These are phyloP conservation scores for Aureobasidium musti DNA, from an alignment of 2,329 filamentous ascomycete genomes.

Conservation along the genomic window DNA sequence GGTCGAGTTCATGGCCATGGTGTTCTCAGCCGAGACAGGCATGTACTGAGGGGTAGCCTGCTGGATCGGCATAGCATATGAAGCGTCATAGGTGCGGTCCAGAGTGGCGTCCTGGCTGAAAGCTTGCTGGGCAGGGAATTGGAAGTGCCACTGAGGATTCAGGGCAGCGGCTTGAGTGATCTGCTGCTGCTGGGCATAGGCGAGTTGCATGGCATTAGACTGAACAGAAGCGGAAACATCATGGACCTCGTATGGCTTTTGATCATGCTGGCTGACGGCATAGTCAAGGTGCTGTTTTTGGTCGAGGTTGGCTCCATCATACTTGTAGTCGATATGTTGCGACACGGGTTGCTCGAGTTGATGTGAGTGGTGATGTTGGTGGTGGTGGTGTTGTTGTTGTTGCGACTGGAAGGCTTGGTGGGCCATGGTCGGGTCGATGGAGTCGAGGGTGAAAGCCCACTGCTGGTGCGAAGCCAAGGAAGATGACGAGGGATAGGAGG, in stretches of 20 bases:
- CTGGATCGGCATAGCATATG: slow-evolving; percentile 48
- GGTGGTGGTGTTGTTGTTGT: slow-evolving; percentile 29
- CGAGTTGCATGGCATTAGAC: slow-evolving; percentile 39
- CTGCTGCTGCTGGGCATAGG: slow-evolving; percentile 36
- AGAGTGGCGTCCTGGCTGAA: slow-evolving; percentile 41
- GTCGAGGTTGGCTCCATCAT: slow-evolving; percentile 34
- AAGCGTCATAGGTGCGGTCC: slow-evolving; percentile 43
- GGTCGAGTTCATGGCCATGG: slow-evolving; percentile 44
- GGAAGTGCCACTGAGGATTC: slow-evolving; percentile 48
- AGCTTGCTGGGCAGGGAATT: slow-evolving; percentile 39
- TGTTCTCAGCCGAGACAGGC: slow-evolving; percentile 44
- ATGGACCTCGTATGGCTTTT: slow-evolving; percentile 32
- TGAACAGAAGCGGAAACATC: slow-evolving; percentile 36
- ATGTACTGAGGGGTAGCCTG: slow-evolving; percentile 53
- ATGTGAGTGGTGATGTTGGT: slow-evolving; percentile 28
- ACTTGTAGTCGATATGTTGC: slow-evolving; percentile 29
- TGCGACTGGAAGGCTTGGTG: slow-evolving; percentile 34
- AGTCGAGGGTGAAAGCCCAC: slow-evolving; percentile 31
- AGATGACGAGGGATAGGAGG: slow-evolving; percentile 34
- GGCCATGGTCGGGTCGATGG: slow-evolving; percentile 37
- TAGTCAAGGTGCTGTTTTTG: slow-evolving; percentile 35
- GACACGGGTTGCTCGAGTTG: slow-evolving; percentile 16
- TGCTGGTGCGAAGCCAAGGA: slow-evolving; percentile 20
- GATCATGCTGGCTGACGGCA: slow-evolving; percentile 18
- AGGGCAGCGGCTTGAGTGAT: slow-evolving; percentile 37